Evolutionary conservation across 257 asterid species (phyloP).

Genomic region (Cynanchum wilfordii): DNA sequence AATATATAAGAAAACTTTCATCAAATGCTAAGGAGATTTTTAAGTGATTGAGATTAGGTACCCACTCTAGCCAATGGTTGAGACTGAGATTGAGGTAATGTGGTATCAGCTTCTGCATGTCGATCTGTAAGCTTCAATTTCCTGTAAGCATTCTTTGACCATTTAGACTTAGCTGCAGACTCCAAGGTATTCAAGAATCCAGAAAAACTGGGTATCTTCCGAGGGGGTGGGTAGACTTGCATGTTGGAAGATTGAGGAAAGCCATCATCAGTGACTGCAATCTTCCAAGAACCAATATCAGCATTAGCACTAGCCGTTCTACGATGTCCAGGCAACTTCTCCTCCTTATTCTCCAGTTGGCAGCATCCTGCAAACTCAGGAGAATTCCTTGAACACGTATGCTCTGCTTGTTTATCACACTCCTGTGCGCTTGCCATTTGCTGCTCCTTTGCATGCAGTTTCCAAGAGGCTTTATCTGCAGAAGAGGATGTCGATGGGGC

Average conservation of each 20-base stretch:
- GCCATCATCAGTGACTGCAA: conserved; percentile 47
- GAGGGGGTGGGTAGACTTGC: conserved; percentile 45
- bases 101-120: conserved; percentile 41
- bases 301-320: conserved; percentile 96
- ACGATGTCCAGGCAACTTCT: conserved; percentile 61
- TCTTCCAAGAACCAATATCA: conserved; percentile 74
- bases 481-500: conserved; percentile 42
- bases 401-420: conserved; percentile 24
- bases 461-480: conserved; percentile 21
- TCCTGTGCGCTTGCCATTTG: conserved; percentile 23
- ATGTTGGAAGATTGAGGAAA: conserved; percentile 29
- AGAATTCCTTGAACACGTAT: conserved; percentile 45
- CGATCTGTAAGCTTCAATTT: conserved; percentile 53
- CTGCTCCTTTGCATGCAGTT: conserved; percentile 25
- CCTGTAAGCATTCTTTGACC: conserved; percentile 74
- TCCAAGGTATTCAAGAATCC: conserved; percentile 69
- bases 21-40: not conserved
- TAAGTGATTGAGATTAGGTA: conserved; percentile 12
- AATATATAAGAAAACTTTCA: not conserved
- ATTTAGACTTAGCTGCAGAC: conserved; percentile 60
- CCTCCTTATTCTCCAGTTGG: conserved; percentile 45
- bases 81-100: conserved; percentile 54
- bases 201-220: conserved; percentile 72
- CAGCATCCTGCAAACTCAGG: conserved; percentile 43
- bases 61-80: conserved; percentile 59